Evolutionary conservation across 495 filamentous ascomycete species (phyloP), one percentile per base, ranked within the genome.

Genomic region (Penicillium egyptiacum): DNA sequence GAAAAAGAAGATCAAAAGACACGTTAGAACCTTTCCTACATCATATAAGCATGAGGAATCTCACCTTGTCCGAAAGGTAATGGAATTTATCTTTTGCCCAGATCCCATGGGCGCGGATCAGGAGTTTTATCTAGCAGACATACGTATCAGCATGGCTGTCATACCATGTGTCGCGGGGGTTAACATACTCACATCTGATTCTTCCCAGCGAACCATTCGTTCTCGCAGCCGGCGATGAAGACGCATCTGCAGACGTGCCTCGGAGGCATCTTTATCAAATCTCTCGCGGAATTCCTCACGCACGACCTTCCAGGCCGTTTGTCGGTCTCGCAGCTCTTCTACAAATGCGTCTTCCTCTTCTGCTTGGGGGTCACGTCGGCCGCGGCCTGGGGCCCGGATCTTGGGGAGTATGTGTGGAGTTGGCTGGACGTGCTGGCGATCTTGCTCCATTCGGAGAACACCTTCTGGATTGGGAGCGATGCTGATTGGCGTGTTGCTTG

Each of bases 191-290:
- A 86, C 83, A 79, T 90, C 87, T 52, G 78, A 75, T 48, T 85
- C 81, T 46, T 85, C 84, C 88, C 88, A 90, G 5, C 81, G 77
- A 12, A 83, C 74, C 67, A 83, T 72, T 22, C 70, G 67, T 50
- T 85, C 80, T 66, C 87, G 86, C 41, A 84, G 80, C 39, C 88
- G 75, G 23, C 87, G 77, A 57, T 85, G 81, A 64, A 86, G 82
- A 16, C 88, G 81, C 87, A 90, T 90, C 70, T 90, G 87, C 45
- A 90, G 71, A 4, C 86, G 81, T 4, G 88, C 84, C 51, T 89
- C 85, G 42, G 86, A 76, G 51, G 83, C 86, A 59, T 82, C 81
- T 55, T 87, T 86, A 45, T 85, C 77, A 59, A 83, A 81, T 25
- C 78, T 80, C 33, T 82, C 81, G 23, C 79, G 79, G 69, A 88